A percentile compares a stretch with the other conserved stretches of the same genome.
Conservation (phyloP, 768 basidiomycete species). For the Peribolospora kevripleyi region DNA sequence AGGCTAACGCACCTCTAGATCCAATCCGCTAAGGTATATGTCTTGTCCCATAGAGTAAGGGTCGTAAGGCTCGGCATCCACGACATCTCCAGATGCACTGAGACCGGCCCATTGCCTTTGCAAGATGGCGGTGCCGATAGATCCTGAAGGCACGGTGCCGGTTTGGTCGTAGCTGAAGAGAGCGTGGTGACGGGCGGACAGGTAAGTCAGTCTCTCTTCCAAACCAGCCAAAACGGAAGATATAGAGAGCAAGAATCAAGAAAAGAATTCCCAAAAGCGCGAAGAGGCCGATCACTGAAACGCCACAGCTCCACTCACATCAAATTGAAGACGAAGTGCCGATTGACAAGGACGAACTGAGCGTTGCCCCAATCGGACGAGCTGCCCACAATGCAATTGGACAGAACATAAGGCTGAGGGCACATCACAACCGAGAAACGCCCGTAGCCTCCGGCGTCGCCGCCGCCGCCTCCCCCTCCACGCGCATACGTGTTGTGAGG, state of each 20-base stretch:
- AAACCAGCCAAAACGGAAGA: background rate
- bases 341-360: slow-evolving; percentile 53
- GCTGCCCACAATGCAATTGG: slow-evolving; percentile 59
- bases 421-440: slow-evolving; percentile 10
- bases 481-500: no score
- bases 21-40: slow-evolving; percentile 45
- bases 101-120: slow-evolving; percentile 80
- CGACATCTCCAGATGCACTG: slow-evolving; percentile 48
- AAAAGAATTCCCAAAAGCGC: background rate
- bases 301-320: slow-evolving; percentile 26
- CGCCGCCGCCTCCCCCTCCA: no score
- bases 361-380: slow-evolving; percentile 48
- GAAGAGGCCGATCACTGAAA: background rate
- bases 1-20: slow-evolving; percentile 34
- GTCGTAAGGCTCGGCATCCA: slow-evolving; percentile 41
- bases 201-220: background rate
- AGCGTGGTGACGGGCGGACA: background rate
- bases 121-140: slow-evolving; percentile 47
- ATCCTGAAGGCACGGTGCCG: slow-evolving; percentile 37
- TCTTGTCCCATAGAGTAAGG: slow-evolving; percentile 21
- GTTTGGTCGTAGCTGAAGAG: slow-evolving; percentile 49
- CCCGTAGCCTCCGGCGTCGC: background rate
- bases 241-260: background rate
- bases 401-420: slow-evolving; percentile 28
- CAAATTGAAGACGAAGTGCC: slow-evolving; percentile 43